phyloP scores from a whole-genome alignment of 176 grass and related monocot species.

The Rhynchospora tenuis region DNA sequence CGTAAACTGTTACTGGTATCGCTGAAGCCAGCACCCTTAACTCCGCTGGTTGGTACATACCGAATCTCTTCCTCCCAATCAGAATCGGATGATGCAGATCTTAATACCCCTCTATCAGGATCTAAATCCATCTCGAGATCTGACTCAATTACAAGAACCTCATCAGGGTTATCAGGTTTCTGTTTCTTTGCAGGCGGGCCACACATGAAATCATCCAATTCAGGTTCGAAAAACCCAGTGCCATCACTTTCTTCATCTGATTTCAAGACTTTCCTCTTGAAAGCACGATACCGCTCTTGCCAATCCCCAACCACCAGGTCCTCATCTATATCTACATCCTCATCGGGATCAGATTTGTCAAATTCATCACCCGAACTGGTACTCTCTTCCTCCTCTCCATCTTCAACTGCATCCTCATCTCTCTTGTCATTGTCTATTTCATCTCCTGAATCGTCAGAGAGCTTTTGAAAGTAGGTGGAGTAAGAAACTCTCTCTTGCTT shows the following conservation, averaged over 20 bases:
- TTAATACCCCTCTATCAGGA: conserved; percentile 9
- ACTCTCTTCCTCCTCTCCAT: conserved; percentile 42
- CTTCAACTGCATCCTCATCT: conserved; percentile 25
- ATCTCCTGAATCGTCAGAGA: conserved; percentile 65
- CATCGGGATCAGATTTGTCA: conserved; percentile 29
- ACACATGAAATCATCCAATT: conserved; percentile 8
- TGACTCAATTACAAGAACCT: conserved; percentile 28
- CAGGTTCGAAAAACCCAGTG: conserved; percentile 27
- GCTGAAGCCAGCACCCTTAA: background rate
- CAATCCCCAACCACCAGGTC: conserved; percentile 13
- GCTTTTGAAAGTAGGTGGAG: conserved; percentile 49
- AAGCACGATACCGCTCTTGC: background rate
- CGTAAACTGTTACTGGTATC: conserved; percentile 17
- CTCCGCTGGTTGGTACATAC: background rate
- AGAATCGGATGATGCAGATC: conserved; percentile 27
- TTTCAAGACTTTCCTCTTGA: conserved; percentile 9
- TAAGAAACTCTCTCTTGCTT: conserved; percentile 61
- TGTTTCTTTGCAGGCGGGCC: conserved; percentile 30
- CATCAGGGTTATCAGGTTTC: conserved; percentile 24
- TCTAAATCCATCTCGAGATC: conserved; percentile 10
- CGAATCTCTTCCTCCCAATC: conserved; percentile 16
- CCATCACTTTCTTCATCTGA: conserved; percentile 26
- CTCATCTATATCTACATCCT: conserved; percentile 44
- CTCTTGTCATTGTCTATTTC: conserved; percentile 40
- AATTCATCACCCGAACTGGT: conserved; percentile 11